Evolutionary conservation across 805 yeast genomes (phyloP).

Genomic region (Schwanniomyces vanrijiae): DNA sequence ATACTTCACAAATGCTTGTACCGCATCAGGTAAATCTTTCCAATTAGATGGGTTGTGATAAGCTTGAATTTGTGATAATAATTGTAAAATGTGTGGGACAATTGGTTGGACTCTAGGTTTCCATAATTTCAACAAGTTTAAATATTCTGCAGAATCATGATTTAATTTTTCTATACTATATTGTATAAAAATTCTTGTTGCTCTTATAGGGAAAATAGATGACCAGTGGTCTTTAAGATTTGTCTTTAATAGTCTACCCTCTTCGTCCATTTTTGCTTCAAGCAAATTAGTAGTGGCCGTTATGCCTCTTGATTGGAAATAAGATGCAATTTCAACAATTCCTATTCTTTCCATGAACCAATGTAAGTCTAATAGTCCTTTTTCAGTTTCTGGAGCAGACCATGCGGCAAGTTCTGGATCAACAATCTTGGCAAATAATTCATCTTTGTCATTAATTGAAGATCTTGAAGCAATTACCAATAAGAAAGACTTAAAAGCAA

Average conservation of each 20-base stretch:
- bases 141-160: slow-evolving; percentile 74
- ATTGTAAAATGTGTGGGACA: slow-evolving; percentile 83
- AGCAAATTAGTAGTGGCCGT: slow-evolving; percentile 73
- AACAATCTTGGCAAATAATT: slow-evolving; percentile 80
- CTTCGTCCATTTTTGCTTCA: slow-evolving; percentile 84
- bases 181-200: slow-evolving; percentile 91
- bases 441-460: slow-evolving; percentile 68
- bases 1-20: slow-evolving; percentile 86
- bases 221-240: slow-evolving; percentile 91
- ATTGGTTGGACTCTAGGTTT: slow-evolving; percentile 91
- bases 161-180: slow-evolving; percentile 90
- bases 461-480: slow-evolving; percentile 90
- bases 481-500: slow-evolving; percentile 88
- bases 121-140: slow-evolving; percentile 75
- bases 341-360: slow-evolving; percentile 99
- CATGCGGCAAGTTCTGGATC: slow-evolving; percentile 92
- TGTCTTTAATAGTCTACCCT: slow-evolving; percentile 72
- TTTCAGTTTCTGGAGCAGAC: slow-evolving; percentile 89
- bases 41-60: slow-evolving; percentile 94
- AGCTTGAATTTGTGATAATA: slow-evolving; percentile 87
- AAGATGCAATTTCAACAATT: slow-evolving; percentile 87
- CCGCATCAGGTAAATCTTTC: slow-evolving; percentile 83
- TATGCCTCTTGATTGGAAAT: slow-evolving; percentile 81
- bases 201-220: slow-evolving; percentile 90
- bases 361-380: slow-evolving; percentile 83